Percentiles rank a stretch among this genome's conserved stretches.
These are phyloP conservation scores for Conticribra guillardii DNA, from an alignment of 108 stramenopile species.

Conservation along the genomic window DNA sequence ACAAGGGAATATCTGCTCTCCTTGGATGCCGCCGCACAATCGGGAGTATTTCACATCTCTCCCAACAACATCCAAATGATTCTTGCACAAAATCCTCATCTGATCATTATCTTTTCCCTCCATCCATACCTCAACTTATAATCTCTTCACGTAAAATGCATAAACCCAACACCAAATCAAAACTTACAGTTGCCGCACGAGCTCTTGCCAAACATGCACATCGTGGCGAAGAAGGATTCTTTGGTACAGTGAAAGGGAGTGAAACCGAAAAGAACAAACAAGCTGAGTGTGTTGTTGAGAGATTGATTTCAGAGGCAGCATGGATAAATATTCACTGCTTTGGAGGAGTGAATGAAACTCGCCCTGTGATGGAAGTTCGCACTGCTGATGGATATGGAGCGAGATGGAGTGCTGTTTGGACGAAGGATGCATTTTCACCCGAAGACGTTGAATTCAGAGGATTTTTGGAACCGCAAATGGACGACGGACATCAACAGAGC, in stretches of 20 bases:
- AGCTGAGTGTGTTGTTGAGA: slow-evolving; percentile 18
- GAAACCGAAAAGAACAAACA: slow-evolving; percentile 31
- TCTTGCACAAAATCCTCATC: background rate
- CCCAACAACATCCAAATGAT: background rate
- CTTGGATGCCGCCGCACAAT: slow-evolving; percentile 27
- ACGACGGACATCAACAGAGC: slow-evolving; percentile 47
- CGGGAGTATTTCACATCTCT: slow-evolving; percentile 6
- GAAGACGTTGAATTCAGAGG: slow-evolving; percentile 36
- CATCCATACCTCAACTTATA: slow-evolving; percentile 16
- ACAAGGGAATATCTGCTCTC: slow-evolving; percentile 19
- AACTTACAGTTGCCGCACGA: slow-evolving; percentile 48
- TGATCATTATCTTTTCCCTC: slow-evolving; percentile 18
- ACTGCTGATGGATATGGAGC: slow-evolving; percentile 49
- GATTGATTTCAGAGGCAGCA: slow-evolving; percentile 30
- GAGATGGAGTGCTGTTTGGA: slow-evolving; percentile 44
- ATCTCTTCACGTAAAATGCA: slow-evolving; percentile 18
- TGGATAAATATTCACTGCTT: slow-evolving; percentile 57
- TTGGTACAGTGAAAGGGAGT: slow-evolving; percentile 41
- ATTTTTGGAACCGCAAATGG: slow-evolving; percentile 54
- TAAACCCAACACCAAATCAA: slow-evolving; percentile 24
- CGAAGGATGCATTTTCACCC: slow-evolving; percentile 7
- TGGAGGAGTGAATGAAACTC: slow-evolving; percentile 32
- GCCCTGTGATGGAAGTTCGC: slow-evolving; percentile 31
- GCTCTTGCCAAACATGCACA: slow-evolving; percentile 60
- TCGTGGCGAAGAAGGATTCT: slow-evolving; percentile 44